phyloP scores from a whole-genome alignment of 805 yeast species.

The Cyberlindnera subsufficiens region DNA sequence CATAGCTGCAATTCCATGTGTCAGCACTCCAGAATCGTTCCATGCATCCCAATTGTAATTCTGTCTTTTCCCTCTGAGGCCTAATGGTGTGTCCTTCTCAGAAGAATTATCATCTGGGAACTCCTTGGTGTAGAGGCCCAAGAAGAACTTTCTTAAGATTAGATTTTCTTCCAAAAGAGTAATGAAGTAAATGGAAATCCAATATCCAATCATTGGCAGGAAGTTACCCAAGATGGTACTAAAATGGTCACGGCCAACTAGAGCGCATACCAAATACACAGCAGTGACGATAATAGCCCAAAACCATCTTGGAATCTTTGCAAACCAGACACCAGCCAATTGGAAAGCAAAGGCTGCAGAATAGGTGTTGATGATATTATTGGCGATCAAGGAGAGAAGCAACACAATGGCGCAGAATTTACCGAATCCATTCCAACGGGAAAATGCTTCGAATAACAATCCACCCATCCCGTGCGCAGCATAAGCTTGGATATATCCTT shows the following conservation, averaged over 20 bases:
- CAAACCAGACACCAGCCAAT: slow-evolving; percentile 46
- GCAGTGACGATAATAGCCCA: slow-evolving; percentile 62
- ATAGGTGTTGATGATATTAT: slow-evolving; percentile 75
- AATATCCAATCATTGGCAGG: slow-evolving; percentile 87
- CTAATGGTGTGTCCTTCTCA: not conserved
- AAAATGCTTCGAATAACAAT: slow-evolving; percentile 55
- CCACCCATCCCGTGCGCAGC: slow-evolving; percentile 68
- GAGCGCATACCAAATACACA: slow-evolving; percentile 61
- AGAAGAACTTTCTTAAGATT: slow-evolving; percentile 51
- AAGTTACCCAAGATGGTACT: slow-evolving; percentile 71
- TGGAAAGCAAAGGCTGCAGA: slow-evolving; percentile 80
- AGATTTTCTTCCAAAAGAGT: slow-evolving; percentile 66
- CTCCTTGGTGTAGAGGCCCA: slow-evolving; percentile 39
- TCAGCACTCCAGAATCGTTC: slow-evolving; percentile 55
- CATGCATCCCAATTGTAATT: slow-evolving; percentile 71
- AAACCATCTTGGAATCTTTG: slow-evolving; percentile 71
- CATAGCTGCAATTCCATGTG: slow-evolving; percentile 69
- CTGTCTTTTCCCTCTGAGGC: slow-evolving; percentile 26
- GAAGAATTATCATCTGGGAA: slow-evolving; percentile 16
- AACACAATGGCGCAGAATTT: slow-evolving; percentile 66
- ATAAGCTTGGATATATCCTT: slow-evolving; percentile 55
- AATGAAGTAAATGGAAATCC: slow-evolving; percentile 80
- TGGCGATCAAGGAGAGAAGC: slow-evolving; percentile 71
- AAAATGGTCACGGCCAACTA: slow-evolving; percentile 72
- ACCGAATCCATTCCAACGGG: slow-evolving; percentile 71